Evolutionary conservation across 1,284 basidiomycete genomes (phyloP).

Genomic region (Ceratobasidium sp.): DNA sequence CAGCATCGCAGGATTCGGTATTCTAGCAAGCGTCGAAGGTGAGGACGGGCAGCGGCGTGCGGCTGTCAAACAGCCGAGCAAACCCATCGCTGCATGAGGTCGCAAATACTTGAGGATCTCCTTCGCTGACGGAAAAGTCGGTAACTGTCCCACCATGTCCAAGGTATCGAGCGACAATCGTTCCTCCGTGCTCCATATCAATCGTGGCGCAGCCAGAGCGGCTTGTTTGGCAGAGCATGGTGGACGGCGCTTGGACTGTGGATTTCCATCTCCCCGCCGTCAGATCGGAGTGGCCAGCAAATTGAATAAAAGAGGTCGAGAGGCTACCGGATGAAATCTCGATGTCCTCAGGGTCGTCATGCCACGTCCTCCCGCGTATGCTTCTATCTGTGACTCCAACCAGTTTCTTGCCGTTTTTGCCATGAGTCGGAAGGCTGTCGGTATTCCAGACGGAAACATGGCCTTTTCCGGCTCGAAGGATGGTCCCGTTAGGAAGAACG

Average conservation of each 20-base stretch:
- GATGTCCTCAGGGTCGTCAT: constrained; percentile 35
- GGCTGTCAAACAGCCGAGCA: constrained; percentile 32
- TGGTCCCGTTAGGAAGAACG: constrained; percentile 13
- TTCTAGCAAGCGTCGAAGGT: constrained; percentile 23
- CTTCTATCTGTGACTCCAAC: background rate
- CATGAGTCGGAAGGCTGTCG: constrained; percentile 28
- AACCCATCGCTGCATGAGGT: constrained; percentile 32
- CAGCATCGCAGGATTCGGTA: background rate
- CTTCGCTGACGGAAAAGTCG: constrained; percentile 1
- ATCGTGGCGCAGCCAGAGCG: constrained; percentile 13
- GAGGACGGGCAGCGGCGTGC: constrained; percentile 23
- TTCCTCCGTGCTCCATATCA: constrained; percentile 31
- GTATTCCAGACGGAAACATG: constrained; percentile 22
- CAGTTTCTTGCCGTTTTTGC: background rate
- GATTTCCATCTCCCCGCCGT: background rate
- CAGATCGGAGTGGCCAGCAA: constrained; percentile 7
- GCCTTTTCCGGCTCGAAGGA: constrained; percentile 33
- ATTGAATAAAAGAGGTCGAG: constrained; percentile 16
- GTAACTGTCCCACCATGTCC: constrained; percentile 39
- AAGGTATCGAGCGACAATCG: constrained; percentile 3
- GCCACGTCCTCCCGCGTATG: background rate
- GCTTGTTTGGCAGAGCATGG: background rate
- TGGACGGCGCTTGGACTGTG: background rate
- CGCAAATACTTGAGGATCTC: constrained; percentile 28
- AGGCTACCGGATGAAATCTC: constrained; percentile 28